Evolutionary conservation across 1,284 basidiomycete species (phyloP).

Genomic region (Ceratobasidium theobromae): DNA sequence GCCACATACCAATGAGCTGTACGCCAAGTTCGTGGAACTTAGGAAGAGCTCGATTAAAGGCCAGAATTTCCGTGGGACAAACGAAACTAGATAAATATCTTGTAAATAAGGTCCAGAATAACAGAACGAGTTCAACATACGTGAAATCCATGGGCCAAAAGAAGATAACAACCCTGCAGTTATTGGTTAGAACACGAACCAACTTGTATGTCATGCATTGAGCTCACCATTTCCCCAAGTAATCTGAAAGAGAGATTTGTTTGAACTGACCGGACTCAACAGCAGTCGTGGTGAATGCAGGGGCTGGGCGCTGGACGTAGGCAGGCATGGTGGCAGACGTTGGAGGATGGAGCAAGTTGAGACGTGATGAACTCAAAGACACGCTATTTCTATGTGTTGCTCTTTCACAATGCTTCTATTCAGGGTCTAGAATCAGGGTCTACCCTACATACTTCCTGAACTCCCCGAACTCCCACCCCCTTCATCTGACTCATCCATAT

Average conservation of each 20-base stretch:
- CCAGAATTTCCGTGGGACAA: conserved; percentile 90
- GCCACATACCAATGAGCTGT: conserved; percentile 65
- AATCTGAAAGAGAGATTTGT: conserved; percentile 71
- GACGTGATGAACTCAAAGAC: neutral
- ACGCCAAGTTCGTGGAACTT: conserved; percentile 74
- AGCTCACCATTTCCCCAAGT: conserved; percentile 76
- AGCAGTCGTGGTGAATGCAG: conserved; percentile 71
- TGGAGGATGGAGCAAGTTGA: neutral
- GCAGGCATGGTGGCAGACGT: conserved; percentile 57
- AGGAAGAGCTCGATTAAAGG: conserved; percentile 82
- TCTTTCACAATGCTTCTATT: neutral
- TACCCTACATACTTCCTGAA: conserved; percentile 38
- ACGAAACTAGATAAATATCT: conserved; percentile 70
- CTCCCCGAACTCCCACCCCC: conserved; percentile 40
- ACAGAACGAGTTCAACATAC: conserved; percentile 24
- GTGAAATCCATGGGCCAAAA: conserved; percentile 72
- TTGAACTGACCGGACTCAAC: conserved; percentile 76
- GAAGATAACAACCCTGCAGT: conserved; percentile 67
- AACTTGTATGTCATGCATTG: neutral
- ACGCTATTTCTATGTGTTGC: conserved; percentile 25
- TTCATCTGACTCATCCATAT: conserved; percentile 46
- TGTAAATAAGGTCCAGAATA: neutral
- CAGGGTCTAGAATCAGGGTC: conserved; percentile 14
- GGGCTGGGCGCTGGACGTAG: conserved; percentile 74
- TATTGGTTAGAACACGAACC: conserved; percentile 36